Evolutionary conservation across 2,329 filamentous ascomycete genomes (phyloP).

Genomic region (Chaetoscypha palmicola): DNA sequence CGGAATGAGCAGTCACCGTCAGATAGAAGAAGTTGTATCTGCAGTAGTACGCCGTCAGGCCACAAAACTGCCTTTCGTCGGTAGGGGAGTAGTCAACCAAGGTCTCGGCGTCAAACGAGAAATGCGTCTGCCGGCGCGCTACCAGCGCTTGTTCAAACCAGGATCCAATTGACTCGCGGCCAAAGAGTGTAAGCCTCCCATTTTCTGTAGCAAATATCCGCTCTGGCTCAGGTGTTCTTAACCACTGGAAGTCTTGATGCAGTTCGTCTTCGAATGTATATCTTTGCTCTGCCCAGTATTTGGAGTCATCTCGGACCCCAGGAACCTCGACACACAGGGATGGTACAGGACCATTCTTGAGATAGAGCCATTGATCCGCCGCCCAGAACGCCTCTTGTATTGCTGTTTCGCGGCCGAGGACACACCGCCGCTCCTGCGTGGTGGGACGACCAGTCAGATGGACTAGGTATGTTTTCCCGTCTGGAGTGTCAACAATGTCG

Average conservation of each 20-base stretch:
- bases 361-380: slow-evolving; percentile 54
- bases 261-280: slow-evolving; percentile 43
- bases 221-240: slow-evolving; percentile 48
- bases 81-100: slow-evolving; percentile 44
- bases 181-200: slow-evolving; percentile 40
- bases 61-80: slow-evolving; percentile 55
- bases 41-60: slow-evolving; percentile 55
- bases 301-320: slow-evolving; percentile 38
- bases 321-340: slow-evolving; percentile 47
- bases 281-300: slow-evolving; percentile 43
- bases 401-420: slow-evolving; percentile 48
- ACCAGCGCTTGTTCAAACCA: slow-evolving; percentile 54
- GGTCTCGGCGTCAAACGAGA: slow-evolving; percentile 55
- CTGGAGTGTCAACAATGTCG: slow-evolving; percentile 46
- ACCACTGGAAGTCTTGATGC: slow-evolving; percentile 50
- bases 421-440: slow-evolving; percentile 44
- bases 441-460: slow-evolving; percentile 46
- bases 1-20: slow-evolving; percentile 47
- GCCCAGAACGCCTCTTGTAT: slow-evolving; percentile 55
- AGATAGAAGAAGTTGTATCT: slow-evolving; percentile 61
- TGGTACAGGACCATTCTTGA: slow-evolving; percentile 51
- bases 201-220: slow-evolving; percentile 41
- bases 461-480: slow-evolving; percentile 47
- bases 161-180: slow-evolving; percentile 47
- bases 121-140: slow-evolving; percentile 49